phyloP scores from a whole-genome alignment of 768 basidiomycete species.

The Termitomyces sp. region DNA sequence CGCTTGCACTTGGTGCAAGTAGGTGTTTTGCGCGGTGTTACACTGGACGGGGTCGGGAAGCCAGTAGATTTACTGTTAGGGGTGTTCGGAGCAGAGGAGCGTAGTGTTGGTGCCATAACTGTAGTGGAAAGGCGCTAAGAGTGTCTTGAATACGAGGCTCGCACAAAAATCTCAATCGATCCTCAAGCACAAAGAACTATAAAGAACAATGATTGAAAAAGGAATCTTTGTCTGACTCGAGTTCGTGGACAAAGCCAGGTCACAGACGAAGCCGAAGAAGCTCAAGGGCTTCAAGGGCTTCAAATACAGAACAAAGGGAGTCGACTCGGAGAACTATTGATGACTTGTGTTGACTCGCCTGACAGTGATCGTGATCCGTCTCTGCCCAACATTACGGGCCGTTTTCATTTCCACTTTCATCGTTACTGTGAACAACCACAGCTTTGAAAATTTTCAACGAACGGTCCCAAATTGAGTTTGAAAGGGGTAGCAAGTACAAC shows the following conservation, averaged over 20 bases:
- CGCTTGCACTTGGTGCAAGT: conserved; percentile 56
- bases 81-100: conserved; percentile 20
- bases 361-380: not conserved
- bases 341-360: not conserved
- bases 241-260: not conserved
- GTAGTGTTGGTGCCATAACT: conserved; percentile 22
- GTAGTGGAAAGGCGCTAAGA: not conserved
- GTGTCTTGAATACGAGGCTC: not conserved
- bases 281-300: not conserved
- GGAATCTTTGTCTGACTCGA: not conserved
- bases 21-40: conserved; percentile 49
- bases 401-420: too few relatives aligned
- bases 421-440: not conserved
- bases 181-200: not conserved
- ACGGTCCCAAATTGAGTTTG: too few relatives aligned
- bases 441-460: not conserved
- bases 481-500: not conserved
- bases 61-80: conserved; percentile 13
- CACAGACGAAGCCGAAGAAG: not conserved
- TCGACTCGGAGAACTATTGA: not conserved
- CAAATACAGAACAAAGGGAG: too few relatives aligned
- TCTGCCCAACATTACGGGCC: too few relatives aligned
- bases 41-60: conserved; percentile 15
- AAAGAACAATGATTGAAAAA: not conserved
- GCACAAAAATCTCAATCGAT: not conserved